These are phyloP conservation scores for Aspergillus nomiae DNA, from an alignment of 2,329 filamentous ascomycete species.

Conservation along the genomic window DNA sequence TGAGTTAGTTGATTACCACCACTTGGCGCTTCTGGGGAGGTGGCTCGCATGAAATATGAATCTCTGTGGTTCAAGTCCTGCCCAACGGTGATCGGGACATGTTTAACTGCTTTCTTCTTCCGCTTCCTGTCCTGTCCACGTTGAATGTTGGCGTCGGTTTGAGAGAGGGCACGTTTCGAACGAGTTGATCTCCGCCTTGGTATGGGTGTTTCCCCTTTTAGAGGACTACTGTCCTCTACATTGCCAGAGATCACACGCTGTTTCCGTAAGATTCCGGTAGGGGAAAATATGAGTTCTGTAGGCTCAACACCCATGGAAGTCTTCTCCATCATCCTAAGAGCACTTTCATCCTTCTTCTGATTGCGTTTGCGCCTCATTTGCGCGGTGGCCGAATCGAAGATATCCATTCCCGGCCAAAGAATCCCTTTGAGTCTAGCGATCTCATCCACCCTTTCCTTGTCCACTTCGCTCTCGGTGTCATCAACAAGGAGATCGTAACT, in stretches of 20 bases:
- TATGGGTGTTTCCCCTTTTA: constrained; percentile 49
- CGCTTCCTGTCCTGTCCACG: constrained; percentile 31
- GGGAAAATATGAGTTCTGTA: constrained; percentile 50
- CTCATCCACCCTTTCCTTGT: constrained; percentile 39
- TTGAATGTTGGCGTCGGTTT: constrained; percentile 36
- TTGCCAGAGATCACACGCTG: constrained; percentile 51
- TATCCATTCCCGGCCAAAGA: constrained; percentile 54
- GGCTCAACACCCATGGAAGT: constrained; percentile 49
- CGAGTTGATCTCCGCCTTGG: constrained; percentile 38
- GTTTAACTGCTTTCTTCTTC: constrained; percentile 18
- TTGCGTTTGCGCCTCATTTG: constrained; percentile 53
- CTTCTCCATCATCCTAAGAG: constrained; percentile 49
- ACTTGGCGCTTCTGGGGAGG: constrained; percentile 19
- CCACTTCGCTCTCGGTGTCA: constrained; percentile 21
- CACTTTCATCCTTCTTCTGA: constrained; percentile 52
- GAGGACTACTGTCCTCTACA: constrained; percentile 49
- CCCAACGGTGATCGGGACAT: constrained; percentile 11
- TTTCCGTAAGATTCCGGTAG: constrained; percentile 45
- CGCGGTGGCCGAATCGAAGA: constrained; percentile 54
- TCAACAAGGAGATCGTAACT: constrained; percentile 26
- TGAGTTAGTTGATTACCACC: constrained; percentile 24
- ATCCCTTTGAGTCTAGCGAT: constrained; percentile 50
- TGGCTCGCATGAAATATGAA: constrained; percentile 24
- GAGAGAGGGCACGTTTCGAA: constrained; percentile 34
- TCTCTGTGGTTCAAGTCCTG: constrained; percentile 17